These are phyloP conservation scores for Zygoascus ofunaensis DNA, from an alignment of 805 yeast genomes.

Conservation along the genomic window DNA sequence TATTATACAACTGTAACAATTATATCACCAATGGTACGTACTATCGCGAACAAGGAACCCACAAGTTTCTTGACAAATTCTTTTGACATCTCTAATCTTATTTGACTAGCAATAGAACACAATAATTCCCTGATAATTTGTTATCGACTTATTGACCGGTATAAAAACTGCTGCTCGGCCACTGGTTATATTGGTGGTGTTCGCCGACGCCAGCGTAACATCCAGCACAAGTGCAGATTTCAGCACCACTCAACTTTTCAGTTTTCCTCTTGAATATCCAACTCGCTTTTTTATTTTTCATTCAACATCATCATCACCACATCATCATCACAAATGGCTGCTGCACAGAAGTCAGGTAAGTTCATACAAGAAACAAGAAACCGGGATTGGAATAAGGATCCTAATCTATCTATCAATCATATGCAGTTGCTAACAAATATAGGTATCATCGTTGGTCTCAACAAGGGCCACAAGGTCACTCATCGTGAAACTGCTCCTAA, in stretches of 20 bases:
- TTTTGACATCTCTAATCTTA: no score
- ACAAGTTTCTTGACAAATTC: no score
- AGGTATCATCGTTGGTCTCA: conserved; percentile 94
- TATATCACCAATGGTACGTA: no score
- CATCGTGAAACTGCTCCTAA: conserved; percentile 76
- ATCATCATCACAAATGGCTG: conserved; percentile 12
- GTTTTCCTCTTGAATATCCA: background rate
- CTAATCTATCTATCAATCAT: background rate
- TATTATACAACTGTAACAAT: no score
- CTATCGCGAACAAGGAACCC: no score
- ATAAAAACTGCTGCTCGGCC: no score
- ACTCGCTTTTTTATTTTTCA: conserved; percentile 4
- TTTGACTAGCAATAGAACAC: no score
- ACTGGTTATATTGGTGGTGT: no score
- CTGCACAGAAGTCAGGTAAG: conserved; percentile 23
- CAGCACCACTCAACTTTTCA: conserved; percentile 4
- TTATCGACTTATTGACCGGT: no score
- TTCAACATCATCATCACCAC: conserved; percentile 4
- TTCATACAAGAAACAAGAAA: background rate
- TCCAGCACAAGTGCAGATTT: background rate
- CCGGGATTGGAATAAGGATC: background rate
- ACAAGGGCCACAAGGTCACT: conserved; percentile 98
- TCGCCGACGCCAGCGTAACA: background rate
- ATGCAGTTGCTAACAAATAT: conserved; percentile 19
- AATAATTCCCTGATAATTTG: no score